These are phyloP conservation scores for Saprolegnia parasitica DNA, from an alignment of 352 stramenopile genomes.

Conservation along the genomic window DNA sequence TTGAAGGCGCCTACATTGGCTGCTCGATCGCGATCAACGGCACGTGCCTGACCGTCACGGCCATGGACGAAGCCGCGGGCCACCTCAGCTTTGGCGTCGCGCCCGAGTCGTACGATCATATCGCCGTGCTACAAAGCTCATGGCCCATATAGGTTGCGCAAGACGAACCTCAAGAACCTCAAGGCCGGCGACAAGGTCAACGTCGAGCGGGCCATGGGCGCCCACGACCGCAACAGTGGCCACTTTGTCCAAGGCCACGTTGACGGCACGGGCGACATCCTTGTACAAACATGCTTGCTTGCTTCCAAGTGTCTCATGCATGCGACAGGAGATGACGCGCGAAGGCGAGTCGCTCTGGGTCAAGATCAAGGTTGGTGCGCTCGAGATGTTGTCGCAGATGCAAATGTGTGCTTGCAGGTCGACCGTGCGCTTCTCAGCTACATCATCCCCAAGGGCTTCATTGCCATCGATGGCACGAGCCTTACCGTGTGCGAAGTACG, in stretches of 20 bases:
- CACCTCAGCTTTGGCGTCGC: constrained; percentile 92
- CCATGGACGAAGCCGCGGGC: constrained; percentile 65
- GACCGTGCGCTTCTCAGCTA: constrained; percentile 83
- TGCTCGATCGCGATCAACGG: constrained; percentile 97
- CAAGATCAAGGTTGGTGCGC: constrained; percentile 64
- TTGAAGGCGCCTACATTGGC: constrained; percentile 83
- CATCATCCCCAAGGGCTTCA: constrained; percentile 92
- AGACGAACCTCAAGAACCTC: constrained; percentile 85
- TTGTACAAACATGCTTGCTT: constrained; percentile 39
- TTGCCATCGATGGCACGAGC: constrained; percentile 97
- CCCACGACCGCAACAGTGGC: constrained; percentile 92
- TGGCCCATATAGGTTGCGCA: constrained; percentile 52
- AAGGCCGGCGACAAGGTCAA: constrained; percentile 91
- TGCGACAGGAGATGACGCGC: constrained; percentile 40
- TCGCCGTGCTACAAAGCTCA: not conserved
- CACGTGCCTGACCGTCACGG: constrained; percentile 95
- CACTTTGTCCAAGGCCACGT: constrained; percentile 99
- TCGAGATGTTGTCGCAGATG: not conserved
- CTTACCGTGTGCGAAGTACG: constrained; percentile 94
- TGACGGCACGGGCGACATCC: constrained; percentile 91
- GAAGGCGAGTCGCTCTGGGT: constrained; percentile 96
- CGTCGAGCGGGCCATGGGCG: constrained; percentile 85
- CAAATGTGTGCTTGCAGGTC: not conserved
- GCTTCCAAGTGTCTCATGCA: not conserved
- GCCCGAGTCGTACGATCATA: constrained; percentile 85